Conservation (phyloP, 805 yeast genomes). For the Teunomyces barrocoloradensis region DNA sequence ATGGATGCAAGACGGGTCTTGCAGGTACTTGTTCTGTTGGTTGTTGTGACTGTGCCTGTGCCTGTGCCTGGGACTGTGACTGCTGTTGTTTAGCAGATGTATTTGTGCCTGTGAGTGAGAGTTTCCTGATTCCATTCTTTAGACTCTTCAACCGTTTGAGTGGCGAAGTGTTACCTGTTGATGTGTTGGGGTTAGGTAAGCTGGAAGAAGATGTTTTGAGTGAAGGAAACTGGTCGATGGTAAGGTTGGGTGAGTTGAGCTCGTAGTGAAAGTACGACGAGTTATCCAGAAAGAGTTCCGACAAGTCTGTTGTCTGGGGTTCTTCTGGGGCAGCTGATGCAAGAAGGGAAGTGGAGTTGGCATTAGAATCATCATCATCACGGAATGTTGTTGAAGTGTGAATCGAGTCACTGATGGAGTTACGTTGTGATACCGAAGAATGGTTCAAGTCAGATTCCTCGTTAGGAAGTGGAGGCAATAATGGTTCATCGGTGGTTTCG, state of each 20-base stretch:
- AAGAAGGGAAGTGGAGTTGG: constrained; percentile 1
- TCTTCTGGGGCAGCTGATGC: constrained; percentile 1
- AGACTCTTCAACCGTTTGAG: constrained; percentile 36
- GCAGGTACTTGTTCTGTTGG: constrained; percentile 2
- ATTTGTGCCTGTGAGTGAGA: constrained; percentile 22
- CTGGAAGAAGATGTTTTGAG: constrained; percentile 4
- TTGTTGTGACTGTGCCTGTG: not conserved
- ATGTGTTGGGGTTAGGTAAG: constrained; percentile 1
- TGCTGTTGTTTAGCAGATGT: constrained; percentile 5
- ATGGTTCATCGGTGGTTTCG: constrained; percentile 11
- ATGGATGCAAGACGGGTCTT: constrained; percentile 13
- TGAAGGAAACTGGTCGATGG: constrained; percentile 14
- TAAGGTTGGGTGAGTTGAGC: constrained; percentile 24
- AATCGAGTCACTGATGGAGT: constrained; percentile 3
- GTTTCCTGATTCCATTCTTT: constrained; percentile 38
- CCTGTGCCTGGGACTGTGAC: not conserved
- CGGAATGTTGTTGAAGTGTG: constrained; percentile 3
- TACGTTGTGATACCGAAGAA: constrained; percentile 3
- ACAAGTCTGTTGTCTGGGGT: constrained; percentile 5
- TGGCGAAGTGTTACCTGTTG: constrained; percentile 23
- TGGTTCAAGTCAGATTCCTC: constrained; percentile 6
- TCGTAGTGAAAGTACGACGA: constrained; percentile 19
- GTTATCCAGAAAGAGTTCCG: constrained; percentile 8
- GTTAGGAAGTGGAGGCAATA: constrained; percentile 24
- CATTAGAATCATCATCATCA: constrained; percentile 4